These are phyloP conservation scores for Colletotrichum sansevieriae DNA, from an alignment of 2,329 filamentous ascomycete genomes.

Conservation along the genomic window DNA sequence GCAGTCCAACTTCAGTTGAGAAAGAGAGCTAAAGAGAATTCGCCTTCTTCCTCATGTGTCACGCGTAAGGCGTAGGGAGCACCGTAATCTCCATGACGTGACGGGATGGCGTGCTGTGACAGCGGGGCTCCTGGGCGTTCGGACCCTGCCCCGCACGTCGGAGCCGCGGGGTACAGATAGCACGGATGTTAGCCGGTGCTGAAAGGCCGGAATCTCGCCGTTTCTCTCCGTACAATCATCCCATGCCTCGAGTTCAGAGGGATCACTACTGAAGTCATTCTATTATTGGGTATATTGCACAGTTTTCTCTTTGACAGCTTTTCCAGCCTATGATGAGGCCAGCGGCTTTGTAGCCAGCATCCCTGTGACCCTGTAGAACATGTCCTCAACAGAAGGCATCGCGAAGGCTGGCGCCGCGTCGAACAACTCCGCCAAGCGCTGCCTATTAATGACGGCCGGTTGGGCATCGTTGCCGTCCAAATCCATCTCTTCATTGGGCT, in stretches of 20 bases:
- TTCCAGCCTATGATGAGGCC: slow-evolving; percentile 43
- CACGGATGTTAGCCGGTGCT: not conserved
- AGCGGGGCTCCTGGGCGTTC: slow-evolving; percentile 24
- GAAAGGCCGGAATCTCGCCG: too few relatives aligned
- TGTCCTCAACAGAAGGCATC: slow-evolving; percentile 78
- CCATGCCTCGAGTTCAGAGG: too few relatives aligned
- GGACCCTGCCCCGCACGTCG: slow-evolving; percentile 29
- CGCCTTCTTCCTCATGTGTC: slow-evolving; percentile 3
- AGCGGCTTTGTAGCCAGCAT: slow-evolving; percentile 72
- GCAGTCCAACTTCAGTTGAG: not conserved
- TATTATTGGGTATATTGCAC: slow-evolving; percentile 43
- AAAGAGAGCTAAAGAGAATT: not conserved
- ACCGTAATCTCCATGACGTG: slow-evolving; percentile 25
- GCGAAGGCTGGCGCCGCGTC: slow-evolving; percentile 77
- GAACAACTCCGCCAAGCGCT: slow-evolving; percentile 78
- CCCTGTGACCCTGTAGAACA: slow-evolving; percentile 79
- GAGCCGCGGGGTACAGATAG: slow-evolving; percentile 21
- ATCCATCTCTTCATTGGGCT: slow-evolving; percentile 57
- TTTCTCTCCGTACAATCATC: too few relatives aligned
- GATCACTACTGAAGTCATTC: slow-evolving; percentile 27
- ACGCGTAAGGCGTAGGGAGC: not conserved
- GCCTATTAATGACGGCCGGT: slow-evolving; percentile 73
- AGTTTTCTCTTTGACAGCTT: slow-evolving; percentile 24
- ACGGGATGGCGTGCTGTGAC: slow-evolving; percentile 38
- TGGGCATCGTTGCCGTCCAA: slow-evolving; percentile 64